These are phyloP conservation scores for Boeremia exigua DNA, from an alignment of 2,329 filamentous ascomycete species.

Conservation along the genomic window DNA sequence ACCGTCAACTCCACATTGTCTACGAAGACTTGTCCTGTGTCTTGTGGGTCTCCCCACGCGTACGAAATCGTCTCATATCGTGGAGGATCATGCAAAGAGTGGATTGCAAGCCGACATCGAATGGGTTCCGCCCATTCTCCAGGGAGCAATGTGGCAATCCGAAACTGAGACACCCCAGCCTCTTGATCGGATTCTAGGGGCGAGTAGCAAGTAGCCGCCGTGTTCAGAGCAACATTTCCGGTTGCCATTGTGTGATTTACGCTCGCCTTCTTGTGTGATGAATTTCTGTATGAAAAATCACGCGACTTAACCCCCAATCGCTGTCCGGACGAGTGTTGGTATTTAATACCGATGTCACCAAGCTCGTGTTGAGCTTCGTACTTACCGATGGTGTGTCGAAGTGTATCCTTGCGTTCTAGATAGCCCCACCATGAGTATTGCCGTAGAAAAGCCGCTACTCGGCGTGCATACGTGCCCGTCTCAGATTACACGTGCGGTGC, in stretches of 20 bases:
- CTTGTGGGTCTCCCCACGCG: conserved; percentile 3
- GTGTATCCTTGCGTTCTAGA: no score
- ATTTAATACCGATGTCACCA: no score
- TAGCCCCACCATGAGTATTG: background rate
- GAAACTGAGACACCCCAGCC: background rate
- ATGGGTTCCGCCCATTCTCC: background rate
- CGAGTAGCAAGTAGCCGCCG: background rate
- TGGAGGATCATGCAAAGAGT: background rate
- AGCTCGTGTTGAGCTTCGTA: no score
- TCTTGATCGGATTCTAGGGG: background rate
- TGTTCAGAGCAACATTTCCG: no score
- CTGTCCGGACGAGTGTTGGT: no score
- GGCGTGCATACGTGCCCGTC: background rate
- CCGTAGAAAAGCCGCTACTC: background rate
- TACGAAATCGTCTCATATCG: conserved; percentile 4
- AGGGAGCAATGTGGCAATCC: background rate
- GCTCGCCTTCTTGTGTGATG: no score
- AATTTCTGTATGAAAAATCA: no score
- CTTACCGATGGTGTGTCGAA: no score
- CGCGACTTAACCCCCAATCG: no score
- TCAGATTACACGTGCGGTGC: background rate
- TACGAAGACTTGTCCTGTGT: background rate
- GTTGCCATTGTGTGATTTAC: no score
- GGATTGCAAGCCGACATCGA: background rate
- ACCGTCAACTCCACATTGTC: background rate